Base-by-base conservation (phyloP, 352 stramenopile species). In the Pythium brassicae region DNA sequence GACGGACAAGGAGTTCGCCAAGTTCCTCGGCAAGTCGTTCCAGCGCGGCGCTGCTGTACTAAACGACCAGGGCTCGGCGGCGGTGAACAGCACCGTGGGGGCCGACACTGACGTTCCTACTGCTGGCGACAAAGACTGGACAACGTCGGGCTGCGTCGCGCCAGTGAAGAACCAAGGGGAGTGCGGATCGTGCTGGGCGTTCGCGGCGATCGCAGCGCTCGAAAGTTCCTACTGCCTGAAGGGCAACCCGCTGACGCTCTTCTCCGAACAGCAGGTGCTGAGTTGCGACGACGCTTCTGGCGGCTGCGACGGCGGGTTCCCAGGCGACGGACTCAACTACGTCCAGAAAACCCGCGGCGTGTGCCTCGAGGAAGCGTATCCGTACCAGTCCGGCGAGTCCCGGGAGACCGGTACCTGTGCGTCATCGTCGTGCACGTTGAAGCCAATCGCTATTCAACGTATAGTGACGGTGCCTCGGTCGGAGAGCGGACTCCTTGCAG, bases 161-260 rank as follows among this genome's bases (percentile, higher is more conserved):
- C 19, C 26, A 5, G 65, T 99, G 20, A 98, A 99, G 66, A 94
- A 99, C 71, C 97, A 99, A 72, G 97, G 93, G 10, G 58, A 87
- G 9, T 99, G 97, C 67, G 96, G 97, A 40, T 97, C 90, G n/a
- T 99, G 97, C 77, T 99, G 97, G 96, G 92, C 93, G 0, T 99
- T 99, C 71, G 96, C 95, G 2, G 89, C 94, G 1, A 79, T 97
- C 1, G 93, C 91, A 37, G 85, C 84, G 17, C 72, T 98, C 2
- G 94, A 98, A 66, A 96, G 83, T 26, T 91, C 87, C 8, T 72
- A 97, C 59, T 96, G 87, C 25, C 71, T 98, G 15, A 68, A 74
- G 37, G 90, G 78, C 7, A 57, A 71, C 10, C 61, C 71, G 12
- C 67, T 98, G 2, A 78, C 84, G 25, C 69, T 86, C 57, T 79